Percentiles rank a stretch among this genome's conserved stretches.
phyloP scores from a whole-genome alignment of 176 grass and related monocot genomes.

The Juncus inflexus region DNA sequence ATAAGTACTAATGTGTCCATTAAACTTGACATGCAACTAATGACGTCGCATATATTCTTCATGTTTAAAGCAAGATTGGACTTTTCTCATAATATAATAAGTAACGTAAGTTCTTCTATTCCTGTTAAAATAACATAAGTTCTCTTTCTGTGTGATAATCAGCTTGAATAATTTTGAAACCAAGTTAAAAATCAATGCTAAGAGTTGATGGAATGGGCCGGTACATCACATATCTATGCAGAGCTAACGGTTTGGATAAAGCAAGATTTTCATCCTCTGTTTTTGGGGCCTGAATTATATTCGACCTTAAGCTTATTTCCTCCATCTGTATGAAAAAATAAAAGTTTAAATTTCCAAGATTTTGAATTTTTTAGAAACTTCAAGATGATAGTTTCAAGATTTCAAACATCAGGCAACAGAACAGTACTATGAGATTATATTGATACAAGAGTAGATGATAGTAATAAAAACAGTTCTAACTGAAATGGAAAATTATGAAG shows the following conservation, averaged over 20 bases:
- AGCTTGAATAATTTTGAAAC: not conserved
- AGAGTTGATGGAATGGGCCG: conserved; percentile 6
- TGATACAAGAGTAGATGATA: too few relatives aligned
- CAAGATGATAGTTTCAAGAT: not conserved
- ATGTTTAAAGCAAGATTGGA: too few relatives aligned
- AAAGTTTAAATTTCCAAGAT: not conserved
- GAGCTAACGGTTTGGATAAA: conserved; percentile 10
- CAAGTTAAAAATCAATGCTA: conserved; percentile 19
- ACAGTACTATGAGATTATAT: too few relatives aligned
- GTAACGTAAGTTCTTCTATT: too few relatives aligned
- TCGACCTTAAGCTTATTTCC: conserved; percentile 66
- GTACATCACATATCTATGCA: conserved; percentile 17
- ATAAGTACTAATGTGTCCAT: too few relatives aligned
- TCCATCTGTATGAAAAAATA: conserved; percentile 42
- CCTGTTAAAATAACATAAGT: too few relatives aligned
- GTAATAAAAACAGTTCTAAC: too few relatives aligned
- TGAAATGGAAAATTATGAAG: too few relatives aligned
- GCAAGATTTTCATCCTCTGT: conserved; percentile 23
- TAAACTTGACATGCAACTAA: too few relatives aligned
- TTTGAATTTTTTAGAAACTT: not conserved
- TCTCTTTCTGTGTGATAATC: not conserved
- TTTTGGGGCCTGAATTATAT: conserved; percentile 57
- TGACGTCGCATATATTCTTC: too few relatives aligned
- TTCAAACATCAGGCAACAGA: too few relatives aligned
- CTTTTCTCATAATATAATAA: too few relatives aligned